Conservation (phyloP, 2,329 filamentous ascomycete genomes). For the Clonostachys byssicola region DNA sequence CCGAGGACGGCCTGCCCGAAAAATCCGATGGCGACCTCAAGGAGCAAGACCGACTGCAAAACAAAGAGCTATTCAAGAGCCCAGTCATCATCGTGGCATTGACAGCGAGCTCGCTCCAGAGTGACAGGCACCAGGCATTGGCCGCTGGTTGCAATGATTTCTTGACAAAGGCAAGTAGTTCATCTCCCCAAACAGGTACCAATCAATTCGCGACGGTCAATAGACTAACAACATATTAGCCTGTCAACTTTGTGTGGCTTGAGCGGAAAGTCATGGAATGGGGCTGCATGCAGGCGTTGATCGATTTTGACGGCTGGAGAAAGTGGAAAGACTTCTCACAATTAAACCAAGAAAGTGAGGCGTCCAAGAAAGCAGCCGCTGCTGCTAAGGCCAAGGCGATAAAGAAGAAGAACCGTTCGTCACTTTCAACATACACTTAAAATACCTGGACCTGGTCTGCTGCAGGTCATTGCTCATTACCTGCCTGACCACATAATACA, state of each 20-base stretch:
- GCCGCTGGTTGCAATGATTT: slow-evolving; percentile 98
- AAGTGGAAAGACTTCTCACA: slow-evolving; percentile 85
- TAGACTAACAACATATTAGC: slow-evolving; percentile 42
- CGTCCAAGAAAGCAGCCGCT: slow-evolving; percentile 31
- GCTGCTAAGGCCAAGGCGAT: slow-evolving; percentile 31
- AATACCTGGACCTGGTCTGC: too few species aligned
- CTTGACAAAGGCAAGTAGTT: slow-evolving; percentile 75
- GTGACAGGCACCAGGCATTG: slow-evolving; percentile 89
- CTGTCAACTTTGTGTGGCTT: slow-evolving; percentile 96
- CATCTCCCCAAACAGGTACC: not conserved
- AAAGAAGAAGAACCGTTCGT: slow-evolving; percentile 18
- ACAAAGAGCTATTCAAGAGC: slow-evolving; percentile 78
- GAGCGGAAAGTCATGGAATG: slow-evolving; percentile 98
- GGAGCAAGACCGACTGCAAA: slow-evolving; percentile 66
- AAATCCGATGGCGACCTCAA: slow-evolving; percentile 40
- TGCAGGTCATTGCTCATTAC: too few species aligned
- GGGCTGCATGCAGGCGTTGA: slow-evolving; percentile 99
- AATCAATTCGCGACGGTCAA: too few species aligned
- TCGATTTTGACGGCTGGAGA: slow-evolving; percentile 97
- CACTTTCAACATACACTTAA: too few species aligned
- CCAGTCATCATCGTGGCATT: slow-evolving; percentile 97
- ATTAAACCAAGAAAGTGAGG: slow-evolving; percentile 19
- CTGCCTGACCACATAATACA: too few species aligned
- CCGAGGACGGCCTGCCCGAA: slow-evolving; percentile 50
- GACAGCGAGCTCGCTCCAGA: slow-evolving; percentile 90